Conservation (phyloP, 192 early-diverging fungal species). For the Coemansia sp. region DNA sequence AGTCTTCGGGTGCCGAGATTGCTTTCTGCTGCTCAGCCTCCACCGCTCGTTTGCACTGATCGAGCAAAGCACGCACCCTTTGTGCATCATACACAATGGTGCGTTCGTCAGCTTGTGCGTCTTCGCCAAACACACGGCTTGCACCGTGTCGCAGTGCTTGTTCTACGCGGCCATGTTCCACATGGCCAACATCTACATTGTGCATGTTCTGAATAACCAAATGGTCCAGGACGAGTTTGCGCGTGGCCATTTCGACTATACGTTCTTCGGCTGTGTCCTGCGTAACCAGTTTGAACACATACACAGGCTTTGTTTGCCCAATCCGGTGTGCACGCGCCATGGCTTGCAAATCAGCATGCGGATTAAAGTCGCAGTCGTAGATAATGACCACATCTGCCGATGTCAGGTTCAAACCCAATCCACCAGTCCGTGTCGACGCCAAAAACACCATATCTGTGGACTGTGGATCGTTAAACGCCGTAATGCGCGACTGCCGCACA, state of each 20-base stretch:
- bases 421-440: slow-evolving; percentile 90
- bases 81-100: slow-evolving; percentile 28
- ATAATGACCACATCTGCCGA: slow-evolving; percentile 96
- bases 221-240: slow-evolving; percentile 97
- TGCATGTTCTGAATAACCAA: slow-evolving; percentile 92
- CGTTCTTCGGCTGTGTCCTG: slow-evolving; percentile 97
- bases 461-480: slow-evolving; percentile 88
- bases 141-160: slow-evolving; percentile 89
- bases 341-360: slow-evolving; percentile 92
- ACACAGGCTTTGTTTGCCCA: slow-evolving; percentile 92
- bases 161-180: slow-evolving; percentile 19
- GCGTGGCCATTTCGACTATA: slow-evolving; percentile 89
- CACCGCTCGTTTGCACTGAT: slow-evolving; percentile 26
- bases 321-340: slow-evolving; percentile 97
- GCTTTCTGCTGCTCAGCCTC: slow-evolving; percentile 6
- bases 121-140: slow-evolving; percentile 65
- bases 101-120: slow-evolving; percentile 45
- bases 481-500: slow-evolving; percentile 80
- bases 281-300: slow-evolving; percentile 91
- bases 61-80: slow-evolving; percentile 15
- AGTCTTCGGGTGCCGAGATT: slow-evolving; percentile 1
- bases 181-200: not conserved
- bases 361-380: slow-evolving; percentile 90
- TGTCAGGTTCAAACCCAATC: slow-evolving; percentile 90
- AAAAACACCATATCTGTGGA: slow-evolving; percentile 88